Evolutionary conservation across 2,329 filamentous ascomycete species (phyloP).

Genomic region (Colletotrichum noveboracense): DNA sequence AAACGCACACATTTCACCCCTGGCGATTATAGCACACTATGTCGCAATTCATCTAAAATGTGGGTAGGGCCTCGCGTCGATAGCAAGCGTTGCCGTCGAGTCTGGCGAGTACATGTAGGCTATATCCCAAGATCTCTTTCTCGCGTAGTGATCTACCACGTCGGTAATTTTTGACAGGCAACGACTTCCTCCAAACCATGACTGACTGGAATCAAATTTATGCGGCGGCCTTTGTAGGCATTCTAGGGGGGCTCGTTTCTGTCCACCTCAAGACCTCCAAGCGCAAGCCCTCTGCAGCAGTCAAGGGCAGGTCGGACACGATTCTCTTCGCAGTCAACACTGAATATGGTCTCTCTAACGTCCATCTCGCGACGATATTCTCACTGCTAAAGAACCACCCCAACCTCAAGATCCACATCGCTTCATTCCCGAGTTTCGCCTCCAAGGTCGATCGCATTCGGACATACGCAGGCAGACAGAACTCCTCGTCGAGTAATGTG

Average conservation of each 20-base stretch:
- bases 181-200: not conserved
- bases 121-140: not conserved
- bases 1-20: not conserved
- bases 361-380: constrained; percentile 38
- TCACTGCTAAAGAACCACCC: constrained; percentile 37
- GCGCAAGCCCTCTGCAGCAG: not conserved
- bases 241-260: not conserved
- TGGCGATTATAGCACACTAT: not conserved
- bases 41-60: not conserved
- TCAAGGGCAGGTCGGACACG: constrained; percentile 31
- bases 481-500: constrained; percentile 21
- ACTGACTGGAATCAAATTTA: not conserved
- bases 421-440: constrained; percentile 30
- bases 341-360: constrained; percentile 40
- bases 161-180: not conserved
- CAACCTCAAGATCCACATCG: constrained; percentile 37
- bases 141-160: not conserved
- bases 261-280: not conserved
- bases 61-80: not conserved
- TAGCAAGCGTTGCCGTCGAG: not conserved
- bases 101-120: not conserved
- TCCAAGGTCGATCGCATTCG: constrained; percentile 17
- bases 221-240: not conserved
- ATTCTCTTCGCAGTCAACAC: constrained; percentile 37
- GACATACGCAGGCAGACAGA: constrained; percentile 19